Percentiles rank a stretch among this genome's conserved stretches.
Evolutionary conservation across 148 eudicot species (phyloP).

Genomic region (Rhododendron molle): DNA sequence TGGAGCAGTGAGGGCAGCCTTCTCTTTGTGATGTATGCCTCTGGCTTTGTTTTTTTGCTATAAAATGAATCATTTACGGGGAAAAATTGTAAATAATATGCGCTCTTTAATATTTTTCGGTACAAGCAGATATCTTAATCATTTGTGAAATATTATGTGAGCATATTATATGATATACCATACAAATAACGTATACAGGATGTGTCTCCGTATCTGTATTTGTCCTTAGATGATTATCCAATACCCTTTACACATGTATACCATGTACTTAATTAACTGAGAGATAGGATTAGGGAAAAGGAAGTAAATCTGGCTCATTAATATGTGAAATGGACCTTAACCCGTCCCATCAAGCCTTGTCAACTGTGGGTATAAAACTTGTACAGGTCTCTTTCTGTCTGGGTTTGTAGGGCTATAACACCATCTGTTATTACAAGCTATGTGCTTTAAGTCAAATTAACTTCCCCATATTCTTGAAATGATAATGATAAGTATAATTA

Average conservation of each 20-base stretch:
- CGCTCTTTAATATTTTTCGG: neutral
- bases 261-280: neutral
- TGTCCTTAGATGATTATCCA: neutral
- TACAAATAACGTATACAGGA: neutral
- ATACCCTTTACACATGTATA: neutral
- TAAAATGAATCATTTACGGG: no score
- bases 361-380: neutral
- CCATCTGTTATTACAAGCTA: neutral
- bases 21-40: neutral
- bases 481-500: neutral
- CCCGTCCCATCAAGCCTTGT: neutral
- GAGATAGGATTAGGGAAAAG: neutral
- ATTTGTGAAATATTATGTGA: neutral
- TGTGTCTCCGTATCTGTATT: neutral
- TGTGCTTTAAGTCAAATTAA: neutral
- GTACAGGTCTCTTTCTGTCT: neutral
- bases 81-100: neutral
- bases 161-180: neutral
- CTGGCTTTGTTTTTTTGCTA: neutral
- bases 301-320: neutral
- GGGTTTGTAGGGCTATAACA: neutral
- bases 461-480: neutral
- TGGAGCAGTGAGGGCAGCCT: neutral
- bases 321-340: neutral
- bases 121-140: neutral